These are phyloP conservation scores for Tricholoma flavovirens DNA, from an alignment of 768 basidiomycete genomes.

Conservation along the genomic window DNA sequence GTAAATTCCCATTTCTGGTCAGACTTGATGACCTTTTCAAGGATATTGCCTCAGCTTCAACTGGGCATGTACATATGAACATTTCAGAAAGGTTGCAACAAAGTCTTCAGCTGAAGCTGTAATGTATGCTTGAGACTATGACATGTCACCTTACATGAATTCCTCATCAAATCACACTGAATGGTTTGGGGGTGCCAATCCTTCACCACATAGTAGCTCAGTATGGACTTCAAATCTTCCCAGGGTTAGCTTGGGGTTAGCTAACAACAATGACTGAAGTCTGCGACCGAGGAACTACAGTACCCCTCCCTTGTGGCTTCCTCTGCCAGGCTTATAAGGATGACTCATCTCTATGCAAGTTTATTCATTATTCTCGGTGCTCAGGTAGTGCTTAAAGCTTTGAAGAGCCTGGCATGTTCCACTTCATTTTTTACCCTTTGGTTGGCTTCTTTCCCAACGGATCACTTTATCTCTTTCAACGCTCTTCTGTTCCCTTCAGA, in stretches of 20 bases:
- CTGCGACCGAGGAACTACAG: conserved; percentile 20
- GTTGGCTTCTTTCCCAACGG: conserved; percentile 40
- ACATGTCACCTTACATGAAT: conserved; percentile 1
- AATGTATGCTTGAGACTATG: conserved; percentile 1
- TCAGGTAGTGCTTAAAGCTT: conserved; percentile 12
- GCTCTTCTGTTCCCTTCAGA: conserved; percentile 78
- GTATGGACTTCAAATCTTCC: conserved; percentile 19
- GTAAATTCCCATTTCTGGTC: no score
- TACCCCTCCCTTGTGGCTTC: conserved; percentile 37
- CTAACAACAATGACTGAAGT: conserved; percentile 19
- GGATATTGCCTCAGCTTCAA: neutral
- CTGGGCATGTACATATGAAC: neutral
- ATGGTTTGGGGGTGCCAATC: neutral
- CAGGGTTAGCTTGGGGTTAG: conserved; percentile 37
- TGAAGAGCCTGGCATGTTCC: neutral
- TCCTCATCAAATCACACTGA: neutral
- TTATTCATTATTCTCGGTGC: conserved; percentile 12
- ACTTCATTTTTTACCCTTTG: conserved; percentile 12
- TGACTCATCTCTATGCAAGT: neutral
- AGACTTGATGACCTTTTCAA: no score
- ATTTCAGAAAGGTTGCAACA: neutral
- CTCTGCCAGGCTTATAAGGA: conserved; percentile 18
- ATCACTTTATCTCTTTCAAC: conserved; percentile 54
- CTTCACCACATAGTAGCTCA: conserved; percentile 6
- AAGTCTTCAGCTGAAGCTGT: neutral